A percentile compares a stretch with the other conserved stretches of the same genome.
Evolutionary conservation across 306 rosid species (phyloP).

Genomic region (Sechiopsis laciniata): DNA sequence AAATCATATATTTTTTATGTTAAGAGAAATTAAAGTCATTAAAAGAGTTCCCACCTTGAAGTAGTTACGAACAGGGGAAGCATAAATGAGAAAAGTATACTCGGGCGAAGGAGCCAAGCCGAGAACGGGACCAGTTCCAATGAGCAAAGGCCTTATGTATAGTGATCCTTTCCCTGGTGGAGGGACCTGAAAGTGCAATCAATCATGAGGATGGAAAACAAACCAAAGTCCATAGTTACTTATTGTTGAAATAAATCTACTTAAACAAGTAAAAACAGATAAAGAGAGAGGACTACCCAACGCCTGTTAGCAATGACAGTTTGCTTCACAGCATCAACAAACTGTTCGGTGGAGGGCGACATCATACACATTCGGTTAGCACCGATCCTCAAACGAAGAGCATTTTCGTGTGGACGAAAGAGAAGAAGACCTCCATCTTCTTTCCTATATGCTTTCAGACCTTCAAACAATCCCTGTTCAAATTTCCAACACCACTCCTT

Average conservation of each 20-base stretch:
- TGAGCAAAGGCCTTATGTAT: constrained; percentile 73
- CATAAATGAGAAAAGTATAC: constrained; percentile 62
- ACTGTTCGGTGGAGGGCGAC: constrained; percentile 58
- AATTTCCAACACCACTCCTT: constrained; percentile 10
- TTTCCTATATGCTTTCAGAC: constrained; percentile 73
- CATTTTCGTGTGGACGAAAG: constrained; percentile 78
- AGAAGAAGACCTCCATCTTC: constrained; percentile 59
- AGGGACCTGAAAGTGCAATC: constrained; percentile 51
- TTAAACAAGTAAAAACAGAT: not conserved
- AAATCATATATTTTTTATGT: not conserved
- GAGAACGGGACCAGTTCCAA: constrained; percentile 76
- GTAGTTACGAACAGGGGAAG: constrained; percentile 89
- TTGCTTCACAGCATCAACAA: constrained; percentile 67
- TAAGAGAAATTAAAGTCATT: not conserved
- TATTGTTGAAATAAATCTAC: not conserved
- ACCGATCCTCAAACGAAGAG: constrained; percentile 58
- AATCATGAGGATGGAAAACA: not conserved
- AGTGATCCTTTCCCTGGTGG: constrained; percentile 74
- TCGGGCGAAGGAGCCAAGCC: constrained; percentile 80
- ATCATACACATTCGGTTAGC: constrained; percentile 90
- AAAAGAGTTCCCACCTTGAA: constrained; percentile 46
- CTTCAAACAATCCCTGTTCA: constrained; percentile 74
- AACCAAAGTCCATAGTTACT: not conserved
- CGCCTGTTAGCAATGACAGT: constrained; percentile 66
- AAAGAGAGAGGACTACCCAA: constrained; percentile 45